Base-by-base conservation (phyloP, 345 rosid genomes). In the Zanthoxylum bungeanum region DNA sequence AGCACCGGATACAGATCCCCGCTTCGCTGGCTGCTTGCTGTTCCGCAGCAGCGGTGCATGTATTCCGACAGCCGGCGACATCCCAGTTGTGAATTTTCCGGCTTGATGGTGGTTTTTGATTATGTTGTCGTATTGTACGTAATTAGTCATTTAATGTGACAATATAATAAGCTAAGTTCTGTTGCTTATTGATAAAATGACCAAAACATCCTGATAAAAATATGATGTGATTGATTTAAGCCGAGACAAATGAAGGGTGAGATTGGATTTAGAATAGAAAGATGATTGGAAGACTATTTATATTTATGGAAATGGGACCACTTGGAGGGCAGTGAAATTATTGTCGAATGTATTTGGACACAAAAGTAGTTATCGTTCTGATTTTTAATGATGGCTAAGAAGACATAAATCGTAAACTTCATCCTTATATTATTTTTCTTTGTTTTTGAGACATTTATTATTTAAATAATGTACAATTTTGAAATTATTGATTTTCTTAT, bases 1-100 rank as follows among this genome's bases (percentile, higher is more conserved):
- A 0, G 97, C 97, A 10, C 98, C 97, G 0, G 85, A 60, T 12
- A 92, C 74, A 0, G 95, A 90, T 0, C 85, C 84, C 22, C 66
- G 81, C 64, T 73, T 80, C 71, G 28, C 74, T 0, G 61, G 59
- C 70, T 75, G 59, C 70, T 75, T 75, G 55, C 58, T 66, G 30
- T 78, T 81, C 1, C 85, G 86, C 33, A 91, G 86, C 39, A 93
- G 90, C 30, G 91, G 91, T 8, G 63, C 70, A 8, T 81, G 37
- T 10, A 61, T 55, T 49, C 82, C 82, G 14, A 74, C 64, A 9
- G 79, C 77, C 65, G 86, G 88, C 30, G 90, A 77, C 97, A 91
- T 89, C 5, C 14, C 53, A 30, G 39, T 56, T 14, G 58, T 12
- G 36, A 49, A 39, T 21, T 19, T 66, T 65, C 75, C 65, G 50